phyloP scores from a whole-genome alignment of 2,329 filamentous ascomycete species.

The Elsinoe fawcettii region DNA sequence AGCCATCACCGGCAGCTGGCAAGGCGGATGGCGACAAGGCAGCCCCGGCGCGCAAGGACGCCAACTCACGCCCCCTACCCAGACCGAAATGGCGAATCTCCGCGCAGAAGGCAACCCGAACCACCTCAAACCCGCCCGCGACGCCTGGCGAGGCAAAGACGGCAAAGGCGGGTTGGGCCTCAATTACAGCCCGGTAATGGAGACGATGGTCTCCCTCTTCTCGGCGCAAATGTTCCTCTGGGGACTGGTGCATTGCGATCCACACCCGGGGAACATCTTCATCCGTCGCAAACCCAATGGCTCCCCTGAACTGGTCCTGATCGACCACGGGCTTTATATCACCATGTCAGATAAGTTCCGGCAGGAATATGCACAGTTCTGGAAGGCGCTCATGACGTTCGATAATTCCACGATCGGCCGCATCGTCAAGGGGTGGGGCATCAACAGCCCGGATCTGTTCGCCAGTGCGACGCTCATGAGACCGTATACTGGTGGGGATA shows the following conservation, averaged over 20 bases:
- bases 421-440: slow-evolving; percentile 75
- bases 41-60: slow-evolving; percentile 69
- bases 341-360: slow-evolving; percentile 78
- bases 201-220: slow-evolving; percentile 92
- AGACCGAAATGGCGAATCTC: slow-evolving; percentile 24
- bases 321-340: slow-evolving; percentile 95
- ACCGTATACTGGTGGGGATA: slow-evolving; percentile 81
- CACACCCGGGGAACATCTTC: slow-evolving; percentile 96
- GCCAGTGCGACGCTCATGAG: slow-evolving; percentile 82
- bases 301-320: slow-evolving; percentile 82
- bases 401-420: slow-evolving; percentile 72
- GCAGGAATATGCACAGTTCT: slow-evolving; percentile 79
- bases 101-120: slow-evolving; percentile 38
- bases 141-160: slow-evolving; percentile 65
- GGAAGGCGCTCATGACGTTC: slow-evolving; percentile 89
- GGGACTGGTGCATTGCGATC: slow-evolving; percentile 93
- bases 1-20: slow-evolving; percentile 67
- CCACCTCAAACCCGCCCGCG: slow-evolving; percentile 69
- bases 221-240: slow-evolving; percentile 97
- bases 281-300: slow-evolving; percentile 76
- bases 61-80: slow-evolving; percentile 46
- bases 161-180: slow-evolving; percentile 77
- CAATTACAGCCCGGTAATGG: slow-evolving; percentile 80
- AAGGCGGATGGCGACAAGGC: slow-evolving; percentile 65
- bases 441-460: slow-evolving; percentile 83